These are phyloP conservation scores for Eucalyptus sp. DNA, from an alignment of 345 rosid species.

Conservation along the genomic window DNA sequence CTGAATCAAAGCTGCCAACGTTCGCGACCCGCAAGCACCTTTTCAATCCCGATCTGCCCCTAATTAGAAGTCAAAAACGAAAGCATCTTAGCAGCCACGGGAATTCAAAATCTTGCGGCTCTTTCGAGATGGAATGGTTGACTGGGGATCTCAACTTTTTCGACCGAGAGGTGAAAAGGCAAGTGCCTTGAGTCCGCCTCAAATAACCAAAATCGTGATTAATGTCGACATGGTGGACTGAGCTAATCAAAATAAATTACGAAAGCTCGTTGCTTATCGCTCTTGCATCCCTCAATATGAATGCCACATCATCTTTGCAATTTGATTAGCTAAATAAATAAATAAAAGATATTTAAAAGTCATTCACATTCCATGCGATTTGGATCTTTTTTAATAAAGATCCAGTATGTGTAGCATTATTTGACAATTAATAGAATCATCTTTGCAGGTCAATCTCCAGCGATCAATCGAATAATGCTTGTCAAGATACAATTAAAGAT, in stretches of 20 bases:
- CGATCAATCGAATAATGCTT: not conserved
- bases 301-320: not conserved
- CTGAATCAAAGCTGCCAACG: rapidly evolving
- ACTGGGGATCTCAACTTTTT: not conserved
- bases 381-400: not conserved
- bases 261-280: not conserved
- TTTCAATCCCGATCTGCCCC: not conserved
- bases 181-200: not conserved
- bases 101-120: not conserved
- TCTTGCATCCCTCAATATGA: not conserved
- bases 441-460: not conserved
- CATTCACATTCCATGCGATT: not conserved
- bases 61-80: not conserved
- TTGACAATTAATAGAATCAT: not conserved
- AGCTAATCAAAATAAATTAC: not conserved
- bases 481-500: not conserved
- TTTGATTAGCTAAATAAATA: not conserved
- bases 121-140: not conserved
- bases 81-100: not conserved
- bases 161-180: not conserved
- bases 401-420: not conserved
- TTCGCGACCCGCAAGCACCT: not conserved
- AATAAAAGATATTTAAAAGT: not conserved
- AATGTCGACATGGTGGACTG: not conserved
- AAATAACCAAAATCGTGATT: not conserved